phyloP scores from a whole-genome alignment of 768 basidiomycete genomes.

The Porpolomopsis calyptriformis region DNA sequence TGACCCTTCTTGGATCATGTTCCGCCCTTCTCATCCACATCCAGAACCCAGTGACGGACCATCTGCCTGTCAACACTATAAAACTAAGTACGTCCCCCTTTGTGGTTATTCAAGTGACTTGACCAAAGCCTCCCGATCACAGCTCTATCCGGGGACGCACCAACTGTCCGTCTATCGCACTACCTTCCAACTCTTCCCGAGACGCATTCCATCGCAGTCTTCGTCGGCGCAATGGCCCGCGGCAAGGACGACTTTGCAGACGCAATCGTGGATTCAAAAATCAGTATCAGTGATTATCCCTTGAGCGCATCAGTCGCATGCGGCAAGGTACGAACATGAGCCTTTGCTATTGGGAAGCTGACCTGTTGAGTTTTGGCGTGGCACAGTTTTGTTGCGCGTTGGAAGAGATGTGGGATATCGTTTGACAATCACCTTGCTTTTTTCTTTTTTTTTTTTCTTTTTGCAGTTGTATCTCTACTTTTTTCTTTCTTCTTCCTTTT shows the following conservation, averaged over 20 bases:
- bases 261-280: conserved; percentile 88
- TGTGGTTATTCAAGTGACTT: background rate
- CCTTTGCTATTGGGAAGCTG: conserved; percentile 1
- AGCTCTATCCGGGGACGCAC: conserved; percentile 59
- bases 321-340: conserved; percentile 64
- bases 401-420: conserved; percentile 92
- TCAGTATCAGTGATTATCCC: conserved; percentile 89
- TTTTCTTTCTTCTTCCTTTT: background rate
- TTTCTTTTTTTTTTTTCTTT: background rate
- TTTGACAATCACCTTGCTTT: conserved; percentile 28
- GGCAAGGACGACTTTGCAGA: conserved; percentile 97
- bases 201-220: conserved; percentile 85
- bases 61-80: conserved; percentile 88
- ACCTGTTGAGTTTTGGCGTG: conserved; percentile 4
- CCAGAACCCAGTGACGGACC: conserved; percentile 89
- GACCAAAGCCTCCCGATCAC: background rate
- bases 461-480: background rate
- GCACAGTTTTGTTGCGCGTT: conserved; percentile 78
- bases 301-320: conserved; percentile 91
- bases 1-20: background rate
- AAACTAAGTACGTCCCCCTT: conserved; percentile 69
- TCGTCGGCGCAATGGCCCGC: conserved; percentile 97
- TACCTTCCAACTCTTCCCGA: conserved; percentile 81
- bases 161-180: conserved; percentile 64
- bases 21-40: conserved; percentile 8